Conservation (phyloP, 306 rosid species). For the Pachyrhizus erosus region DNA sequence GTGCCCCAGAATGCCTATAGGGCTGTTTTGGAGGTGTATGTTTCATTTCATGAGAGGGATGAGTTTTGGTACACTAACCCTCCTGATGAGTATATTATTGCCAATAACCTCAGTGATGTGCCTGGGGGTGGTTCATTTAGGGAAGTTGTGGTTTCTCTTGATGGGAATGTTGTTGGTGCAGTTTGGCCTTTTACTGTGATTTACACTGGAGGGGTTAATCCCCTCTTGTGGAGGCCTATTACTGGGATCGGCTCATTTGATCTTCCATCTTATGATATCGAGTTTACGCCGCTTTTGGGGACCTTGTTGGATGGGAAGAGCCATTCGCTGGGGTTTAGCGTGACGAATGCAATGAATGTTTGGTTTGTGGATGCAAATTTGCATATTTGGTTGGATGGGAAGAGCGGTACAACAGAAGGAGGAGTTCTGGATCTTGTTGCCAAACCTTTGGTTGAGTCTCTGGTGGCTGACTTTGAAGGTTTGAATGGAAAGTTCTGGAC, state of each 20-base stretch:
- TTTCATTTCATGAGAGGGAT: slow-evolving; percentile 93
- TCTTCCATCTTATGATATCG: slow-evolving; percentile 90
- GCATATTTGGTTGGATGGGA: slow-evolving; percentile 85
- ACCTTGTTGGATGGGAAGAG: slow-evolving; percentile 66
- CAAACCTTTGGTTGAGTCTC: slow-evolving; percentile 55
- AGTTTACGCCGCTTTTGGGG: slow-evolving; percentile 84
- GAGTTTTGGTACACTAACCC: slow-evolving; percentile 83
- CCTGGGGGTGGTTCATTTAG: slow-evolving; percentile 92
- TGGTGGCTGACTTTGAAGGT: slow-evolving; percentile 61
- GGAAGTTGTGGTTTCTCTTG: slow-evolving; percentile 82
- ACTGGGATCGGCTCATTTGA: slow-evolving; percentile 83
- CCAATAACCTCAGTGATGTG: slow-evolving; percentile 57
- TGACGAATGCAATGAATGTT: slow-evolving; percentile 84
- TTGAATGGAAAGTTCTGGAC: slow-evolving; percentile 73
- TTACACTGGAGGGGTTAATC: slow-evolving; percentile 86
- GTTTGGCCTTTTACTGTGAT: slow-evolving; percentile 95
- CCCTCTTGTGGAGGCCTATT: slow-evolving; percentile 94
- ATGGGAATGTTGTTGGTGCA: slow-evolving; percentile 65
- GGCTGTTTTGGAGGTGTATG: slow-evolving; percentile 90
- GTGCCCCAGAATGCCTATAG: slow-evolving; percentile 78
- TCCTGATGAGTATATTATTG: slow-evolving; percentile 67
- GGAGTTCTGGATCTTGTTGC: slow-evolving; percentile 50
- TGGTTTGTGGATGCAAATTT: slow-evolving; percentile 91
- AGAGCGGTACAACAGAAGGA: slow-evolving; percentile 65
- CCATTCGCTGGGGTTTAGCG: slow-evolving; percentile 72